Evolutionary conservation across 2,329 filamentous ascomycete species (phyloP).

Genomic region (Epichloe gansuensis): DNA sequence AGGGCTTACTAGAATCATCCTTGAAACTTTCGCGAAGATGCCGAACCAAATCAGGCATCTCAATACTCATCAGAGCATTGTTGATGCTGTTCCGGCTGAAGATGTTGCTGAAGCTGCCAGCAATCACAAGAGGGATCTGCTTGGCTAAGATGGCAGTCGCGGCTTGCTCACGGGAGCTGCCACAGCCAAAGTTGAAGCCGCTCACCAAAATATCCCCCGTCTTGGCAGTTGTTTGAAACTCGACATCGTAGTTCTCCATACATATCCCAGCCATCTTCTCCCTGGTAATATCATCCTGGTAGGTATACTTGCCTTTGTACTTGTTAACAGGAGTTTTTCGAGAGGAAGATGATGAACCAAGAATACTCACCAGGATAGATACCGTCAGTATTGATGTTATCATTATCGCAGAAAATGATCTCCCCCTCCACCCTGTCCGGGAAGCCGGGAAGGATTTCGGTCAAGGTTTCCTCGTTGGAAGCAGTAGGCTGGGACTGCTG

Average conservation of each 20-base stretch:
- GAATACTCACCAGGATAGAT: constrained; percentile 1
- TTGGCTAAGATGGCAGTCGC: constrained; percentile 78
- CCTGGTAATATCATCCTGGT: constrained; percentile 67
- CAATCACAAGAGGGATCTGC: constrained; percentile 65
- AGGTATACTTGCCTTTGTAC: constrained; percentile 56
- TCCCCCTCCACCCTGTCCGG: not conserved
- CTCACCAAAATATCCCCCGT: constrained; percentile 69
- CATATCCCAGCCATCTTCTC: constrained; percentile 79
- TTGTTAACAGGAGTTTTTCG: not conserved
- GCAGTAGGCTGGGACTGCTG: not conserved
- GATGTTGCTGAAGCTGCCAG: constrained; percentile 74
- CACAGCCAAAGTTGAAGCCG: constrained; percentile 83
- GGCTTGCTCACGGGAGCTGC: constrained; percentile 56
- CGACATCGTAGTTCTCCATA: constrained; percentile 85
- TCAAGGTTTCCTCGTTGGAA: constrained; percentile 2
- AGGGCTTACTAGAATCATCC: constrained; percentile 10
- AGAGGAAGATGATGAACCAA: too few relatives aligned
- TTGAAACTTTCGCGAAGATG: constrained; percentile 51
- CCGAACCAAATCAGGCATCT: constrained; percentile 54
- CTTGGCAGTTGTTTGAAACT: constrained; percentile 51
- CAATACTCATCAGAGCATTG: constrained; percentile 61
- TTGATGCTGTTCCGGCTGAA: constrained; percentile 71
- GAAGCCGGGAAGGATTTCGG: constrained; percentile 7
- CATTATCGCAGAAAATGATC: not conserved
- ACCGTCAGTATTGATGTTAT: constrained; percentile 1